Conservation (phyloP, 208 protist genomes). For the Trypanosoma congolense region DNA sequence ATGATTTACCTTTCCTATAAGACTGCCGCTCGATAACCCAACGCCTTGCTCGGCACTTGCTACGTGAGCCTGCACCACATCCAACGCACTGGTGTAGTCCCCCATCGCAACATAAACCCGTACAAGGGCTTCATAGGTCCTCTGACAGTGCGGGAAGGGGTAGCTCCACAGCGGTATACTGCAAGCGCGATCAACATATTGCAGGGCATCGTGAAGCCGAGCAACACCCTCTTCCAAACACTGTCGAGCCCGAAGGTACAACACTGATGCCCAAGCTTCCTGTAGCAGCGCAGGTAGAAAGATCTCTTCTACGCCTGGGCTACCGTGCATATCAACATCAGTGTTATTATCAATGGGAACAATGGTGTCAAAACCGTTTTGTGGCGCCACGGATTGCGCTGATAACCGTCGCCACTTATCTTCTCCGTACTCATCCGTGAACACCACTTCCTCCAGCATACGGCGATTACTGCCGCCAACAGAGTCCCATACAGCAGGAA, state of each 20-base stretch:
- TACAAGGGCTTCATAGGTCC: conserved; percentile 62
- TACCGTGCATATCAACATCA: neutral
- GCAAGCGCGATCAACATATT: conserved; percentile 43
- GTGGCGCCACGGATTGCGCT: no score
- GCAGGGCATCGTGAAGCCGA: conserved; percentile 43
- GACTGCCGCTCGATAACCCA: conserved; percentile 40
- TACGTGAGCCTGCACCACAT: conserved; percentile 60
- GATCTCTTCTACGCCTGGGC: conserved; percentile 8
- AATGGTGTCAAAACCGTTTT: neutral
- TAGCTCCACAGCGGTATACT: conserved; percentile 33
- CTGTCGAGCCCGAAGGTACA: conserved; percentile 74
- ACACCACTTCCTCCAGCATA: no score
- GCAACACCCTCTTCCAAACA: conserved; percentile 44
- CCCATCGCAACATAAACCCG: conserved; percentile 48
- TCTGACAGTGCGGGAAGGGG: conserved; percentile 57
- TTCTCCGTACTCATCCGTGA: neutral
- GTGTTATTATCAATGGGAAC: neutral
- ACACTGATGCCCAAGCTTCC: conserved; percentile 55
- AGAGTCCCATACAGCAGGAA: no score
- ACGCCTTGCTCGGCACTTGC: conserved; percentile 66
- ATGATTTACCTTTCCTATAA: conserved; percentile 64
- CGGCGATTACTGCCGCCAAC: no score
- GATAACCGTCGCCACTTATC: no score
- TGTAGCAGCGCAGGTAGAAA: conserved; percentile 37
- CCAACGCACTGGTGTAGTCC: conserved; percentile 52